phyloP scores from a whole-genome alignment of 495 filamentous ascomycete species.

The Acidomyces sp. region DNA sequence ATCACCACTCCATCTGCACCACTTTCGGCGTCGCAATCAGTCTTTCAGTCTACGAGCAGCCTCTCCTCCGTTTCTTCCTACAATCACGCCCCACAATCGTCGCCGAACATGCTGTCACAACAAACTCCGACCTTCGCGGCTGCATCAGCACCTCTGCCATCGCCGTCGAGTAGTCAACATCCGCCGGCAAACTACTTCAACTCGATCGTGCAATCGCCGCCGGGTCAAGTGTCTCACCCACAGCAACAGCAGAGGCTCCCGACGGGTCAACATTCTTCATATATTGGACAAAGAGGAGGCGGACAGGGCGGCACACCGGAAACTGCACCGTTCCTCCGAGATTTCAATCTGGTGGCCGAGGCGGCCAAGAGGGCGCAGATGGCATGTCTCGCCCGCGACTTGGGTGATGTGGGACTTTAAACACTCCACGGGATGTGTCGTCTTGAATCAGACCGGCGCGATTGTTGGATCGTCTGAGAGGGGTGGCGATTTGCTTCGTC shows the following conservation, averaged over 20 bases:
- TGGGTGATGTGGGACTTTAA: slow-evolving; percentile 53
- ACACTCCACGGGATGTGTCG: no score
- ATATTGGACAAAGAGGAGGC: slow-evolving; percentile 18
- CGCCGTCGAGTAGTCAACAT: slow-evolving; percentile 22
- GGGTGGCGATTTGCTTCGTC: no score
- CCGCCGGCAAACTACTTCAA: slow-evolving; percentile 20
- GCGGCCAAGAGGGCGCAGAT: slow-evolving; percentile 88
- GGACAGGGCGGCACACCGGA: slow-evolving; percentile 26
- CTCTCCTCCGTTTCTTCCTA: slow-evolving; percentile 19
- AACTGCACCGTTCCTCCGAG: slow-evolving; percentile 52
- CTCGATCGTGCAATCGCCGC: slow-evolving; percentile 16
- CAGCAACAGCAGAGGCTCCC: slow-evolving; percentile 4
- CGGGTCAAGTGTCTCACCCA: slow-evolving; percentile 9
- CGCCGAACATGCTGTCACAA: slow-evolving; percentile 6
- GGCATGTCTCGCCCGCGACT: slow-evolving; percentile 70
- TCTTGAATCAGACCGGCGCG: no score
- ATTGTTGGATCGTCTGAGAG: no score
- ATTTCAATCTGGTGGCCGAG: slow-evolving; percentile 84
- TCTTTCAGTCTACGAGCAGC: slow-evolving; percentile 26
- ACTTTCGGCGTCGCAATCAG: slow-evolving; percentile 15
- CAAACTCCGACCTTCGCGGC: slow-evolving; percentile 9
- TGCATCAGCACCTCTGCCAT: slow-evolving; percentile 27
- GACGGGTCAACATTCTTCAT: background rate
- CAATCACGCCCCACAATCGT: slow-evolving; percentile 5
- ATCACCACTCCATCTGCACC: slow-evolving; percentile 12